These are phyloP conservation scores for Talaromyces sp. DNA, from an alignment of 2,329 filamentous ascomycete genomes.

Conservation along the genomic window DNA sequence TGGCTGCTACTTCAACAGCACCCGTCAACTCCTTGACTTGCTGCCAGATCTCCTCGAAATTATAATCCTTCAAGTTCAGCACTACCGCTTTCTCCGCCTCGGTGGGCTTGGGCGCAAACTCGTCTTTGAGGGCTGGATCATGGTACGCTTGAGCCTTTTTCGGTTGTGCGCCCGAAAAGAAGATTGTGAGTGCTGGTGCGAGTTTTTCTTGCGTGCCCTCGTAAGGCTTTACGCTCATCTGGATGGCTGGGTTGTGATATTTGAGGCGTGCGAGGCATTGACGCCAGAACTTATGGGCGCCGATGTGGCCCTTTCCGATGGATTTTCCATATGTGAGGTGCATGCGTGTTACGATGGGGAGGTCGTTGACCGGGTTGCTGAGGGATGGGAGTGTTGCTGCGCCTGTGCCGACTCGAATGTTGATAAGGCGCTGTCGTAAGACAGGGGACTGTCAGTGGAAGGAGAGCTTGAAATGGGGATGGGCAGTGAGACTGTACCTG, in stretches of 20 bases:
- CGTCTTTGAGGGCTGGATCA: constrained; percentile 29
- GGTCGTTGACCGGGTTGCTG: constrained; percentile 30
- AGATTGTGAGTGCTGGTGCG: constrained; percentile 38
- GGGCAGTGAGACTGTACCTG: constrained; percentile 48
- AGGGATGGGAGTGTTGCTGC: constrained; percentile 68
- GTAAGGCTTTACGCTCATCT: constrained; percentile 76
- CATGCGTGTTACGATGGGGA: constrained; percentile 40
- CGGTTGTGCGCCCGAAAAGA: constrained; percentile 37
- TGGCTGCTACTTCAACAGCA: constrained; percentile 35
- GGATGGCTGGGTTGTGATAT: constrained; percentile 84
- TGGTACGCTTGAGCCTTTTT: constrained; percentile 24
- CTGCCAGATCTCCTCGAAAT: constrained; percentile 43
- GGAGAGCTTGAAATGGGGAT: constrained; percentile 23
- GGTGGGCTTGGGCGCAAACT: constrained; percentile 33
- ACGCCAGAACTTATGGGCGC: constrained; percentile 80
- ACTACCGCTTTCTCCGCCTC: constrained; percentile 32
- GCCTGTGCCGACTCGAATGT: constrained; percentile 75
- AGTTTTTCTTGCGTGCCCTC: constrained; percentile 45
- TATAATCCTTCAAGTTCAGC: constrained; percentile 39
- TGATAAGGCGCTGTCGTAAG: constrained; percentile 60
- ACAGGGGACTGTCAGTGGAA: constrained; percentile 25
- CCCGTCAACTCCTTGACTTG: constrained; percentile 42
- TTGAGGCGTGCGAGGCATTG: constrained; percentile 80
- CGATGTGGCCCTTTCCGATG: constrained; percentile 39
- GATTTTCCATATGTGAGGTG: constrained; percentile 45